A percentile compares a stretch with the other conserved stretches of the same genome.
phyloP scores from a whole-genome alignment of 2,329 filamentous ascomycete genomes.

The Pseudophaeomoniella oleicola region DNA sequence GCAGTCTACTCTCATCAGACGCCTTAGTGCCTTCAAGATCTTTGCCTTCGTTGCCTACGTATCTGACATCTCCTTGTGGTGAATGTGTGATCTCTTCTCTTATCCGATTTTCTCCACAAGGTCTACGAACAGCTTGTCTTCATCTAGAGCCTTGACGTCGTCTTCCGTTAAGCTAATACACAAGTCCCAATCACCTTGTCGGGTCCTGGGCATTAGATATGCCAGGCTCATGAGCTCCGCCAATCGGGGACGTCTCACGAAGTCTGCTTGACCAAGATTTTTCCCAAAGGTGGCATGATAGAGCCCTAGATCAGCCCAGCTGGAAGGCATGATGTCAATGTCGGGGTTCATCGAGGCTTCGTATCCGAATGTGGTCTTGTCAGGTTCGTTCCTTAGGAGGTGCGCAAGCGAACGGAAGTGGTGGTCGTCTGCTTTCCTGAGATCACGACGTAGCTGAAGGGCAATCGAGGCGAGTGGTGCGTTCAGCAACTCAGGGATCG shows the following conservation, averaged over 20 bases:
- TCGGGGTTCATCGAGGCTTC: slow-evolving; percentile 21
- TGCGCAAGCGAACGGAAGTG: slow-evolving; percentile 28
- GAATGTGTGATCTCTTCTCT: too few species aligned
- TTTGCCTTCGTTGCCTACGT: too few species aligned
- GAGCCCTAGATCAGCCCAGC: slow-evolving; percentile 35
- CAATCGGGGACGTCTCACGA: slow-evolving; percentile 34
- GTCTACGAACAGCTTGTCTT: slow-evolving; percentile 26
- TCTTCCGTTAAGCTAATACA: slow-evolving; percentile 32
- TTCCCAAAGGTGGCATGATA: slow-evolving; percentile 34
- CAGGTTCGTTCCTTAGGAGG: slow-evolving; percentile 17
- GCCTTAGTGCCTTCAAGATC: too few species aligned
- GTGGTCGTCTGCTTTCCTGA: slow-evolving; percentile 17
- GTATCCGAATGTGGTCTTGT: slow-evolving; percentile 22
- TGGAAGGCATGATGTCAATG: slow-evolving; percentile 37
- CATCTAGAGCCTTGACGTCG: slow-evolving; percentile 30
- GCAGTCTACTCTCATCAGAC: too few species aligned
- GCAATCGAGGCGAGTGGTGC: slow-evolving; percentile 19
- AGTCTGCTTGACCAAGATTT: slow-evolving; percentile 28
- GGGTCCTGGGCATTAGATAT: slow-evolving; percentile 34
- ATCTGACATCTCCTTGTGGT: too few species aligned
- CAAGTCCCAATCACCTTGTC: slow-evolving; percentile 29
- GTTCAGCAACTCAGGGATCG: slow-evolving; percentile 15
- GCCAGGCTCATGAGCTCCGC: slow-evolving; percentile 30
- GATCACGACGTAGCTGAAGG: slow-evolving; percentile 22
- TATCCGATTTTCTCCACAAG: slow-evolving; percentile 21